Base-by-base conservation (phyloP, 2,329 filamentous ascomycete species). In the Shiraia sp. region DNA sequence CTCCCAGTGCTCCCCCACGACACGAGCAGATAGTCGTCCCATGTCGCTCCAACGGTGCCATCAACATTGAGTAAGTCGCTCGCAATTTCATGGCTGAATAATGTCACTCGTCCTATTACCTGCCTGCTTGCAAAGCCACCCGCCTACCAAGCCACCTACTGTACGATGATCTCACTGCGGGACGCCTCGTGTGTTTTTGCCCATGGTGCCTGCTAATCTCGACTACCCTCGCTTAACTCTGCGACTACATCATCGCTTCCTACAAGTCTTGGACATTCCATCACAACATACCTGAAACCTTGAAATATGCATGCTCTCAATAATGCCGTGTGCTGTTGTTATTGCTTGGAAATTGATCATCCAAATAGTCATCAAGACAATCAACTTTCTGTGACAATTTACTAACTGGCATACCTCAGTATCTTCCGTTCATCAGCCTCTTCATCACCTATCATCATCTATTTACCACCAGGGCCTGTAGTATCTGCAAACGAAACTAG, bases 381-480 rank as follows among this genome's bases (percentile, higher is more conserved):
- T n/a, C n/a, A n/a, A n/a, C n/a, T n/a, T n/a, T n/a, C n/a, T n/a
- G n/a, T n/a, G n/a, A n/a, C n/a, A n/a, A n/a, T n/a, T 40, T 25
- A 23, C 47, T 47, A 29, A 57, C 52, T 40, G 10, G 32, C 8
- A 15, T 6, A 29, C n/a, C 12, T 25, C 45, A 72, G 69, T 41
- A 55, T 73, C 25, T 65, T 59, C 35, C 61, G 65, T 32, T 55
- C 67, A 25, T 42, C 59, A 6, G 48, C 55, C 9, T 40, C 55
- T 27, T 50, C 59, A 5, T 54, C 65, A 25, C 61, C 68, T 12
- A 51, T 69, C 29, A 48, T 71, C 33, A 40, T 79, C 30, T 75
- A 73, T 43, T 57, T 79, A 12, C 74, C 74, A 3, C 61, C 69
- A 27, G 74, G 74, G 4, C 70, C 73, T 28, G 42, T 72, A 6